Evolutionary conservation across 495 filamentous ascomycete genomes (phyloP).

Genomic region (Daldinia grandis): DNA sequence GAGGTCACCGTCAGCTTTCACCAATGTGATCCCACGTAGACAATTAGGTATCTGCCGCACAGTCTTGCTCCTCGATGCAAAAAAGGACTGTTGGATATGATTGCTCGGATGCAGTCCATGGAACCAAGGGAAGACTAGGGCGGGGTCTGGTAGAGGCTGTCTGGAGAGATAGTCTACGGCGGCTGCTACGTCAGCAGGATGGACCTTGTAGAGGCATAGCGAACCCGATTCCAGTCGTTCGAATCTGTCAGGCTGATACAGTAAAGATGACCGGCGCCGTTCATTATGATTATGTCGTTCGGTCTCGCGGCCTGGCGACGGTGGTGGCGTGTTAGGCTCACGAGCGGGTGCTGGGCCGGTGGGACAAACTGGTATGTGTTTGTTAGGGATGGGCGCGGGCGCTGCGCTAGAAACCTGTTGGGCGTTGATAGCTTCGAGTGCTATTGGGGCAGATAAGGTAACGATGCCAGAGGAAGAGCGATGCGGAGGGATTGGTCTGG

Average conservation of each 20-base stretch:
- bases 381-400: constrained; percentile 79
- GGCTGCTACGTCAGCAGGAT: constrained; percentile 69
- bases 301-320: constrained; percentile 64
- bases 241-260: constrained; percentile 75
- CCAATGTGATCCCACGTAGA: constrained; percentile 81
- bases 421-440: constrained; percentile 57
- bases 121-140: constrained; percentile 93
- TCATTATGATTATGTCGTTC: constrained; percentile 53
- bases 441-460: constrained; percentile 58
- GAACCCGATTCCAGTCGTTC: constrained; percentile 60
- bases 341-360: constrained; percentile 72
- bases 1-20: constrained; percentile 88
- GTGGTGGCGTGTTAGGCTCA: constrained; percentile 70
- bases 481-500: constrained; percentile 59
- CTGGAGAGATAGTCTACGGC: constrained; percentile 77
- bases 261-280: constrained; percentile 64
- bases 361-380: constrained; percentile 86
- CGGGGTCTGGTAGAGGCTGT: constrained; percentile 83
- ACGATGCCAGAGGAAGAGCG: constrained; percentile 57
- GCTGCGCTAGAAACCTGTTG: constrained; percentile 47
- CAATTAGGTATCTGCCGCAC: constrained; percentile 79
- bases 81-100: constrained; percentile 87
- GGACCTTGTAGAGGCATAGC: constrained; percentile 76
- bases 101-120: constrained; percentile 94
- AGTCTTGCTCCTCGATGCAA: constrained; percentile 76